These are phyloP conservation scores for Microsporum audouinii DNA, from an alignment of 2,329 filamentous ascomycete genomes.

Conservation along the genomic window DNA sequence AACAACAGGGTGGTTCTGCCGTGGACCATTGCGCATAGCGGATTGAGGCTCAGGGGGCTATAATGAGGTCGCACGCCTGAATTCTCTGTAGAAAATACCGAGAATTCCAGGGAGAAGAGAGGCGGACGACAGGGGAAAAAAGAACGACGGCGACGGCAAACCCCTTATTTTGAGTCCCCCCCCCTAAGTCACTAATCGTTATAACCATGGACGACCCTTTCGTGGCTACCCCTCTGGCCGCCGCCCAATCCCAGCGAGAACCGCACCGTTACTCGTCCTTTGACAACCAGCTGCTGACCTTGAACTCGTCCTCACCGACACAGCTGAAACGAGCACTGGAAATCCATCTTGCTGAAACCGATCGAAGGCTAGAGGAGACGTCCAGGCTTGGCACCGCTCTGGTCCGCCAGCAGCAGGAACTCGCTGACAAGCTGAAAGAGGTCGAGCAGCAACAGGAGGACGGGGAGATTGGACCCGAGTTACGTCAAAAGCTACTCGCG, in stretches of 20 bases:
- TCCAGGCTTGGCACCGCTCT: constrained; percentile 80
- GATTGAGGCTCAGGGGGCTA: not conserved
- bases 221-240: constrained; percentile 35
- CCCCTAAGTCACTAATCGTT: not conserved
- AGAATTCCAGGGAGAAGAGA: constrained; percentile 1
- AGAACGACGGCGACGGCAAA: not conserved
- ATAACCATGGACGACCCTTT: constrained; percentile 47
- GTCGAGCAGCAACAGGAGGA: constrained; percentile 68
- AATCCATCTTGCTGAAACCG: constrained; percentile 84
- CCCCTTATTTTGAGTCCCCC: too few species aligned
- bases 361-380: constrained; percentile 80
- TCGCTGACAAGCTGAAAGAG: constrained; percentile 71
- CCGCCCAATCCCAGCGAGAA: constrained; percentile 31
- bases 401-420: constrained; percentile 72
- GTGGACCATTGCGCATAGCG: not conserved
- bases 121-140: not conserved
- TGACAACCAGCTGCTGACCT: constrained; percentile 65
- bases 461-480: constrained; percentile 66
- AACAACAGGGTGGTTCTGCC: not conserved
- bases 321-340: constrained; percentile 83
- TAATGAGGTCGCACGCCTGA: constrained; percentile 5
- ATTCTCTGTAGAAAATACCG: not conserved
- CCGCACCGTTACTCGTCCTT: constrained; percentile 69
- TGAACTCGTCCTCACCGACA: constrained; percentile 70
- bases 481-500: constrained; percentile 70